Evolutionary conservation across 768 basidiomycete species (phyloP), one percentile per base, ranked within the genome.

Genomic region (Cubamyces sp.): DNA sequence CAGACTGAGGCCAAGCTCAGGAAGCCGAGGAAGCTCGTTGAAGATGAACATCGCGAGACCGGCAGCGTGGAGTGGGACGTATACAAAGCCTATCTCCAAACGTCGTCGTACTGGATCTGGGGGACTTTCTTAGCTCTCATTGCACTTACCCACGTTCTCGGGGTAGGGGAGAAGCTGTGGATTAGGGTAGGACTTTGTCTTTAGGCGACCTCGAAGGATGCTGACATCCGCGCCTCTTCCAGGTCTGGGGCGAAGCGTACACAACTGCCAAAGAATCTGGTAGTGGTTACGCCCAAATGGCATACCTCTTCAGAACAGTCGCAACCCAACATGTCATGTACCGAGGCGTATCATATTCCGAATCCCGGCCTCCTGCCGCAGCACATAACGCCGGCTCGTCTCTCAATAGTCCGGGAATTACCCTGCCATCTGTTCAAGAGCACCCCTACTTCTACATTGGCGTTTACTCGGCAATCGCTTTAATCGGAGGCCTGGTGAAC

Each of bases 61-160:
- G 94, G 94, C 0, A 86, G 87, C 42, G 93, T 96, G 30, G 92
- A 91, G 69, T 93, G 91, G 89, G 74, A 76, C 14, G 81, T 82
- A 25, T 84, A 84, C 69, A 79, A 79, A 67, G 77, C 80, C 7
- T 92, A 95, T 68, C 70, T 94, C 60, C 80, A 84, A 70, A 88
- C 86, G 16, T 88, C 89, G 87, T 88, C 87, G 0, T 89, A 88
- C 66, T 86, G 81, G 82, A 87, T 84, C 1, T 90, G 88, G 87
- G 74, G 45, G 4, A 81, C 87, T 67, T 75, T 88, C 18, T 71
- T 73, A 7, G 61, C 77, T 47, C 71, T 86, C 46, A 81, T 88
- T 25, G 57, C 87, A 1, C 54, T 83, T 1, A 75, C 77, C 23
- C 73, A 75, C 64, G 26, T 85, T 23, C 68, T 88, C 23, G 80